Percentiles rank a stretch among this genome's conserved stretches.
Evolutionary conservation across 139 green algal genomes (phyloP).

Genomic region (Chlorella sp.): DNA sequence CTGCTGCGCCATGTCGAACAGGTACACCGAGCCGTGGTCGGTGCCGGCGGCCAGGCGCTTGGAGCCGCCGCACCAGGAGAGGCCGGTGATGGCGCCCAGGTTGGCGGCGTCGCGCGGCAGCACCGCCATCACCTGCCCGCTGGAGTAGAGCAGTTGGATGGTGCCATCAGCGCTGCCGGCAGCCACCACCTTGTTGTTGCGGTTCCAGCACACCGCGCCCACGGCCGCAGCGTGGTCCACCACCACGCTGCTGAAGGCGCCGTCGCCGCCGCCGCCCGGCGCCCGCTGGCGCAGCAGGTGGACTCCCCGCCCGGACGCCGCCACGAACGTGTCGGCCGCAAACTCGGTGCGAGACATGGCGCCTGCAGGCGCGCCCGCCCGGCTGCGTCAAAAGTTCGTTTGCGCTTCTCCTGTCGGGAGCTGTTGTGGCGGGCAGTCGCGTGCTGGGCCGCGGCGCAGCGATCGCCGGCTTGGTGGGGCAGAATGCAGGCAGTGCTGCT

Average conservation of each 20-base stretch:
- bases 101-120: neutral
- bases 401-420: neutral
- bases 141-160: constrained; percentile 39
- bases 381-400: neutral
- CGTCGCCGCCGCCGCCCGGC: neutral
- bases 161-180: constrained; percentile 26
- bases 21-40: constrained; percentile 5
- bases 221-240: neutral
- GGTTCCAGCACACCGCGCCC: constrained; percentile 33
- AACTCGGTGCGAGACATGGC: neutral
- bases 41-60: constrained; percentile 48
- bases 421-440: no score
- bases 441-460: no score
- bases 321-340: constrained; percentile 2
- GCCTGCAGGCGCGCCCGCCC: neutral
- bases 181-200: constrained; percentile 59
- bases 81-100: constrained; percentile 15
- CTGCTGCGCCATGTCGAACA: constrained; percentile 33
- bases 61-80: constrained; percentile 48
- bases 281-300: constrained; percentile 10
- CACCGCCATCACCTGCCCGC: constrained; percentile 36
- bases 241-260: neutral
- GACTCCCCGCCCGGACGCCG: neutral
- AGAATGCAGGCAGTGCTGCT: no score
- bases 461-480: no score